phyloP scores from a whole-genome alignment of 495 filamentous ascomycete species.

The Hyaloscypha finlandica region DNA sequence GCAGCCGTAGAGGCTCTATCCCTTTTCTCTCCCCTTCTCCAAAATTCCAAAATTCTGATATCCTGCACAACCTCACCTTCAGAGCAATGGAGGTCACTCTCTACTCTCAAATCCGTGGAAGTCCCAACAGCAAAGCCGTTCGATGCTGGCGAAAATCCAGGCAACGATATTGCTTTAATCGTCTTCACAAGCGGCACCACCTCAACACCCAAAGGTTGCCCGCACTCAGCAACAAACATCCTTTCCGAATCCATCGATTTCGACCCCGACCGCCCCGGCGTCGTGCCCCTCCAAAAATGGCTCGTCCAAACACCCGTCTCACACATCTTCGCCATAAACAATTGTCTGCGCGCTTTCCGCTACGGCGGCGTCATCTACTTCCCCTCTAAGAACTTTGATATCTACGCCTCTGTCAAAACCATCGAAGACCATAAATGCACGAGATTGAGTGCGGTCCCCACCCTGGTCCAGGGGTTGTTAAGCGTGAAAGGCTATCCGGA shows the following conservation, averaged over 20 bases:
- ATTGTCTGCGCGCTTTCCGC: not conserved
- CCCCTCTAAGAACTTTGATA: not conserved
- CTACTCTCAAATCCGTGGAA: not conserved
- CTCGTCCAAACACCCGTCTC: conserved; percentile 8
- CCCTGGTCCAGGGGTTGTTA: not conserved
- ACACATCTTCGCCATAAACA: conserved; percentile 7
- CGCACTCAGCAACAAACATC: not conserved
- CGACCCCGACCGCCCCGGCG: not conserved
- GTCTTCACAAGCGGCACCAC: conserved; percentile 14
- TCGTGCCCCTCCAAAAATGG: not conserved
- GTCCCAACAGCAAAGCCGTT: not conserved
- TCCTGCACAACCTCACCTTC: not conserved
- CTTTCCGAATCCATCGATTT: not conserved
- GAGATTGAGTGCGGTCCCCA: not conserved
- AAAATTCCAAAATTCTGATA: not conserved
- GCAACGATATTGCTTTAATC: not conserved
- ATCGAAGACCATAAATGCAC: not conserved
- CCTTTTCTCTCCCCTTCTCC: not conserved
- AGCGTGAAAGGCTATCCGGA: not conserved
- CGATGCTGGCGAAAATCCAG: not conserved
- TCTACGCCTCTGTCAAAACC: not conserved
- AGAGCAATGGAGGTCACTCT: not conserved
- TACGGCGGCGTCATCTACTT: not conserved
- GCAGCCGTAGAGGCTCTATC: not conserved
- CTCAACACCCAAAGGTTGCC: conserved; percentile 10